Evolutionary conservation across 2,329 filamentous ascomycete species (phyloP), one percentile per base, ranked within the genome.

Genomic region (Fusarium begoniae): DNA sequence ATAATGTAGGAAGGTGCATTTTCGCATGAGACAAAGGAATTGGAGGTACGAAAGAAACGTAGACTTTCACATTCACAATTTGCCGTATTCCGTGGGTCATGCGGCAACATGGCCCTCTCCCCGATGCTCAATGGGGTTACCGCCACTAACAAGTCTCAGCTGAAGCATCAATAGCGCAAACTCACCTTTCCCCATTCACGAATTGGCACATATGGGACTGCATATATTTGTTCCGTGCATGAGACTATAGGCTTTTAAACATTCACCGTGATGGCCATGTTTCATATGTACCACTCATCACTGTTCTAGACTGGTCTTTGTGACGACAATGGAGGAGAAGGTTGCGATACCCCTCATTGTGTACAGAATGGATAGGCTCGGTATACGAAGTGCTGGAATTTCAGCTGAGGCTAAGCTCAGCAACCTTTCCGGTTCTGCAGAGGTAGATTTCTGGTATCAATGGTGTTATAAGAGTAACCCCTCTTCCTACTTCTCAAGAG

Each of bases 361-460:
- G 14, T 17, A 17, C 8, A 58, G 13, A 14, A 26, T 28, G 30
- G 30, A 58, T 58, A 58, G 55, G 41, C 7, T 38, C 2, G 1
- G 11, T 58, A 4, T 58, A 58, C 40, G 41, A 58, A 8, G 0
- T 5, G 18, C 3, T 9, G 3, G 20, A 22, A 5, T 48, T 30
- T 58, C 41, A 48, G 55, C 55, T 28, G 10, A 0, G 11, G 8
- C 4, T 9, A 37, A 20, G 40, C 0, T 24, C 6, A 35, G 5
- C 3, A 37, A 37, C 28, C 22, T 12, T 48, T 18, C 8, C 5
- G 32, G 24, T 13, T 6, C 9, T n/a, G 24, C 2, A 11, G 20
- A 20, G 2, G 9, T 48, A 2, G 7, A n/a, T 15, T 8, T 15
- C 0, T n/a, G 13, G 18, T 14, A 18, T 8, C 0, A 13, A 0